A percentile compares a stretch with the other conserved stretches of the same genome.
Conservation (phyloP, 2,329 filamentous ascomycete genomes). For the Xylariomycetidae sp. region DNA sequence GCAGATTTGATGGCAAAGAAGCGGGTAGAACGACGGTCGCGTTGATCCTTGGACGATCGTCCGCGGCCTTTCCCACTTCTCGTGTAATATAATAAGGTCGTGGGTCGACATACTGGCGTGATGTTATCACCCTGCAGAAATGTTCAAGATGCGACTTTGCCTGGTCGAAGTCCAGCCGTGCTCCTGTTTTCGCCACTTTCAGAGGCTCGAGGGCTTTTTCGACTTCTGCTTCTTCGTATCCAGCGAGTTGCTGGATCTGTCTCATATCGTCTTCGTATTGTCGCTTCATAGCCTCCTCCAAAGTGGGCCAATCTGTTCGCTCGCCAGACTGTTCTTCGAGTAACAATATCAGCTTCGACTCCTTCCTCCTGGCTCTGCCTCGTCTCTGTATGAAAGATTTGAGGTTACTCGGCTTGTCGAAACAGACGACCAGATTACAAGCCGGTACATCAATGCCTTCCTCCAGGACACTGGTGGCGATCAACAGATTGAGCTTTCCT, state of each 20-base stretch:
- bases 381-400: conserved; percentile 55
- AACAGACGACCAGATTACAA: conserved; percentile 57
- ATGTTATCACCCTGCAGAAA: conserved; percentile 63
- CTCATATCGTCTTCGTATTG: conserved; percentile 62
- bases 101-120: conserved; percentile 54
- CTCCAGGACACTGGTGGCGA: conserved; percentile 59
- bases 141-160: conserved; percentile 73
- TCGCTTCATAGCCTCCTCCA: conserved; percentile 69
- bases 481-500: conserved; percentile 49
- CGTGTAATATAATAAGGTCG: conserved; percentile 62
- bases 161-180: conserved; percentile 65
- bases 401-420: conserved; percentile 42
- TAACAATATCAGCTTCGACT: conserved; percentile 46
- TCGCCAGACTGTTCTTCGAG: conserved; percentile 24
- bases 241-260: conserved; percentile 36
- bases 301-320: conserved; percentile 49
- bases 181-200: conserved; percentile 42
- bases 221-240: conserved; percentile 39
- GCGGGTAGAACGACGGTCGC: conserved; percentile 67
- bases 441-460: conserved; percentile 63
- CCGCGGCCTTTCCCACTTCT: conserved; percentile 20
- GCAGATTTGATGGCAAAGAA: conserved; percentile 57
- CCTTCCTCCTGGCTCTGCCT: conserved; percentile 44
- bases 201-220: conserved; percentile 28
- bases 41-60: conserved; percentile 27